Evolutionary conservation across 2,329 filamentous ascomycete genomes (phyloP), one percentile per base, ranked within the genome.

Genomic region (Zymoseptoria brevis): DNA sequence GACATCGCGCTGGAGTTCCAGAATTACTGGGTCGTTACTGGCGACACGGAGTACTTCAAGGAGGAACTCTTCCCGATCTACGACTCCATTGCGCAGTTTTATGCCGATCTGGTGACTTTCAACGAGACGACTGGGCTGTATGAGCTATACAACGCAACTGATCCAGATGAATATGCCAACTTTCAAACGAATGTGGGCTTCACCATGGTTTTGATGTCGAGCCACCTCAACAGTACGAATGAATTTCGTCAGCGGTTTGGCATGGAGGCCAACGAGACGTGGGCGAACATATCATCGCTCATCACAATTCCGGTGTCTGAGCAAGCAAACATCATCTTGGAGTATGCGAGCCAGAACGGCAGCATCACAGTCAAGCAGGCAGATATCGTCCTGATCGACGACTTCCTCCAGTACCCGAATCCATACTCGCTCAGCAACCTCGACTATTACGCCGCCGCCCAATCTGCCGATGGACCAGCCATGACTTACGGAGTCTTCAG

Each of bases 401-500:
- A 85, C 67, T 82, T 87, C 2, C 71, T 88, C 1, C 80, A 82
- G 57, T 88, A 83, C 63, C 79, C 80, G 4, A 77, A 82, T 54
- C 81, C 83, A 50, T 78, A 81, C 64, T 79, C 79, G 13, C 70
- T 82, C 53, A 77, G 75, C 29, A 83, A 88, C 63, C 72, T 88
- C 19, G 83, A 88, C 65, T 89, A 87, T 67, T 88, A 89, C 66
- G 85, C 87, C 4, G 82, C 82, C 51, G 86, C 84, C 57, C 86
- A 89, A 71, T 87, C 85, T 1, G 75, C 81, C 1, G 80, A 87
- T 64, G 87, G 87, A 0, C 87, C 87, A 1, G 87, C 83, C 2
- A 89, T 89, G 87, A 89, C 87, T 1, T 89, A 87, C 71, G 83
- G 83, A 8, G 83, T 87, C 8, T 88, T 87, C 71, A 82, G 83